Percentiles rank a stretch among this genome's conserved stretches.
Evolutionary conservation across 2,329 filamentous ascomycete genomes (phyloP).

Genomic region (Macrophomina pseudophaseolina): DNA sequence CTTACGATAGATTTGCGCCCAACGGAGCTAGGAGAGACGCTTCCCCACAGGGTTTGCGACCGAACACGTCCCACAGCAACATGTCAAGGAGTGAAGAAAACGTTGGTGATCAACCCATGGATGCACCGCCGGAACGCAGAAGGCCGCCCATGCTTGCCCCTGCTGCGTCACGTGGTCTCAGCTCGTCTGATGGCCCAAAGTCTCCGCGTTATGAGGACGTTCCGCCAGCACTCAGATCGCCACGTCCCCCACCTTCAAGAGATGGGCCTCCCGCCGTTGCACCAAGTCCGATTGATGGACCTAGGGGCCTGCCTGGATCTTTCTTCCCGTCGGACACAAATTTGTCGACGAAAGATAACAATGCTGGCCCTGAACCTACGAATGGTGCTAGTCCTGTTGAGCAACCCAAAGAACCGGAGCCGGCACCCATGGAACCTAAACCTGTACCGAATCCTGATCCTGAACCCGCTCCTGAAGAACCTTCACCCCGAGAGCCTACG

Average conservation of each 20-base stretch:
- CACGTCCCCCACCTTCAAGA: conserved; percentile 21
- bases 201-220: conserved; percentile 22
- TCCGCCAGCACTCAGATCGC: conserved; percentile 23
- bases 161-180: conserved; percentile 31
- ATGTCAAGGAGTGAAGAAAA: conserved; percentile 38
- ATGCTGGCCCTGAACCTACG: conserved; percentile 5
- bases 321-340: conserved; percentile 21
- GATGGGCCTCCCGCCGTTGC: background rate
- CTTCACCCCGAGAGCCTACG: conserved; percentile 14
- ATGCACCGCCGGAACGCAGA: conserved; percentile 62
- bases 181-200: conserved; percentile 6
- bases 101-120: conserved; percentile 33
- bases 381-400: background rate
- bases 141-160: conserved; percentile 69
- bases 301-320: conserved; percentile 23
- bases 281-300: background rate
- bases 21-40: conserved; percentile 34
- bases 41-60: conserved; percentile 42
- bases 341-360: conserved; percentile 4
- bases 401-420: conserved; percentile 14
- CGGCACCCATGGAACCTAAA: conserved; percentile 19
- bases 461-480: conserved; percentile 9
- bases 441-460: conserved; percentile 3
- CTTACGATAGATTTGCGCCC: conserved; percentile 6
- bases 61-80: conserved; percentile 44